A percentile compares a stretch with the other conserved stretches of the same genome.
Evolutionary conservation across 352 stramenopile species (phyloP).

Genomic region (Phytophthora lateralis): DNA sequence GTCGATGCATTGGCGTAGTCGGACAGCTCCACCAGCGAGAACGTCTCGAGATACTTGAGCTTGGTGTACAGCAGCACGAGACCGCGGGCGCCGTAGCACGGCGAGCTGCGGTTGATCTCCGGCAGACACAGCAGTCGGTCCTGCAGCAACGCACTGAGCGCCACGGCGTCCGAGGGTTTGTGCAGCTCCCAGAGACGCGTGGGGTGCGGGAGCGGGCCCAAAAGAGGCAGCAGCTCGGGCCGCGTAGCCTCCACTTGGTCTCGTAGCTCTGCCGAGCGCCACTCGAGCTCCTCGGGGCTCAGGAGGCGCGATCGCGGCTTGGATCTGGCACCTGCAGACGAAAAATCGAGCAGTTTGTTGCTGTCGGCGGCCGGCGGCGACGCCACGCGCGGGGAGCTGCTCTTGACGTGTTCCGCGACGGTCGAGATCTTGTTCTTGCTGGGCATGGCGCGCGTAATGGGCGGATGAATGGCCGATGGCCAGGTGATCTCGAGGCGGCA

Average conservation of each 20-base stretch:
- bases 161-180: slow-evolving; percentile 59
- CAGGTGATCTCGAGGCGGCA: neutral
- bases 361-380: slow-evolving; percentile 15
- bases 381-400: slow-evolving; percentile 31
- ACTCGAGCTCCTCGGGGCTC: slow-evolving; percentile 20
- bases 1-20: slow-evolving; percentile 49
- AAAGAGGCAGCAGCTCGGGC: slow-evolving; percentile 65
- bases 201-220: slow-evolving; percentile 23
- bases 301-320: slow-evolving; percentile 1
- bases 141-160: slow-evolving; percentile 69
- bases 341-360: slow-evolving; percentile 1
- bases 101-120: slow-evolving; percentile 80
- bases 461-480: neutral
- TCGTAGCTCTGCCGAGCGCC: slow-evolving; percentile 30
- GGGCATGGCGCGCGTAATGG: slow-evolving; percentile 1
- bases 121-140: slow-evolving; percentile 75
- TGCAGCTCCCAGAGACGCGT: slow-evolving; percentile 43
- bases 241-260: slow-evolving; percentile 52
- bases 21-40: slow-evolving; percentile 58
- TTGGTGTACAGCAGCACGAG: slow-evolving; percentile 88
- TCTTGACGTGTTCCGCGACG: slow-evolving; percentile 37
- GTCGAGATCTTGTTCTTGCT: slow-evolving; percentile 39
- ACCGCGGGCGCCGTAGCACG: slow-evolving; percentile 77
- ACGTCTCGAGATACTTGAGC: slow-evolving; percentile 83
- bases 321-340: slow-evolving; percentile 13